These are phyloP conservation scores for Angophora floribunda DNA, from an alignment of 345 rosid species.

Conservation along the genomic window DNA sequence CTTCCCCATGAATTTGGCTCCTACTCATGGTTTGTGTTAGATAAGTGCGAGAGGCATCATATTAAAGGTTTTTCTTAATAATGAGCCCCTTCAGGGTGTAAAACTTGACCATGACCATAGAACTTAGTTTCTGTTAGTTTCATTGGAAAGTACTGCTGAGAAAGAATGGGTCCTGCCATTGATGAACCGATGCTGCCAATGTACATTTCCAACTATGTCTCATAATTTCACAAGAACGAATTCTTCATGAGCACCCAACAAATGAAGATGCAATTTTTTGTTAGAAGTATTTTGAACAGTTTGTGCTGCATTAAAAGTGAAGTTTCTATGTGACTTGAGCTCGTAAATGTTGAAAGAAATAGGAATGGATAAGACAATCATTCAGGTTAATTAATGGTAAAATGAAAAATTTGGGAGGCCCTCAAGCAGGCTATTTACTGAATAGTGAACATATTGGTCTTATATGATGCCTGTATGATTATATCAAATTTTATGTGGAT, in stretches of 20 bases:
- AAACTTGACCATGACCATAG: not conserved
- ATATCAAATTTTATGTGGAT: not conserved
- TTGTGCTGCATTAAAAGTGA: not conserved
- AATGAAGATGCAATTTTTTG: not conserved
- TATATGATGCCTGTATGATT: not conserved
- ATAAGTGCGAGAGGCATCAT: not conserved
- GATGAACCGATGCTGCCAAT: not conserved
- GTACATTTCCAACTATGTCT: not conserved
- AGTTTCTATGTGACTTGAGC: not conserved
- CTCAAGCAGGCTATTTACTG: not conserved
- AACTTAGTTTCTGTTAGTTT: not conserved
- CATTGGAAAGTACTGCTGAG: not conserved
- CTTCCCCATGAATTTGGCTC: not conserved
- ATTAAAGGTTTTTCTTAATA: not conserved
- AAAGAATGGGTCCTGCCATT: not conserved
- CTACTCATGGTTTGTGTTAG: not conserved
- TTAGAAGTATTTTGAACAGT: not conserved
- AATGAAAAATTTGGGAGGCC: not conserved
- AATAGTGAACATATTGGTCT: not conserved
- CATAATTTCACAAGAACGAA: not conserved
- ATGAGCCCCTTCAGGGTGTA: not conserved
- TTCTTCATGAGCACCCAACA: not conserved
- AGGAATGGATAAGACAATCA: not conserved
- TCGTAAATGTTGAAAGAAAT: not conserved
- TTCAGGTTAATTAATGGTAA: not conserved